phyloP scores from a whole-genome alignment of 169 alveolate species.

The Eimeria acervulina region DNA sequence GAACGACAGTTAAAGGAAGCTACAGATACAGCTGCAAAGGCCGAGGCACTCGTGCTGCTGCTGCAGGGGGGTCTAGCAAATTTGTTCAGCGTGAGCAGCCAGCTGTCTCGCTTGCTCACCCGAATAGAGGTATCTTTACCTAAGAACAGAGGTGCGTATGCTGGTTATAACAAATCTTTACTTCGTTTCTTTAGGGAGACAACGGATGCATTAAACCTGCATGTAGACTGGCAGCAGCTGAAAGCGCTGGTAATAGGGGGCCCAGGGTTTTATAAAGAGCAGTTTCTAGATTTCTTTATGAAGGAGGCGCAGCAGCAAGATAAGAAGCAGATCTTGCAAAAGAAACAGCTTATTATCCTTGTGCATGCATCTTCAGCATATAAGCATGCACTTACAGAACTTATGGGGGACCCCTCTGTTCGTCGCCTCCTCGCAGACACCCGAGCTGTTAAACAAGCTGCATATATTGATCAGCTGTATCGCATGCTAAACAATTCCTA shows the following conservation, averaged over 20 bases:
- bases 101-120: conserved; percentile 8
- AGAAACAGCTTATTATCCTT: neutral
- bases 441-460: conserved; percentile 56
- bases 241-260: conserved; percentile 69
- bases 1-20: conserved; percentile 16
- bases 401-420: conserved; percentile 33
- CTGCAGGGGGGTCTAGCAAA: conserved; percentile 36
- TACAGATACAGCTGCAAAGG: neutral
- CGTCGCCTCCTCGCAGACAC: conserved; percentile 37
- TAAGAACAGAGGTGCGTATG: neutral
- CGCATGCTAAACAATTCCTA: conserved; percentile 55
- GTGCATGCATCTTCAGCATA: conserved; percentile 23
- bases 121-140: neutral
- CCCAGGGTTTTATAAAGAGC: conserved; percentile 67
- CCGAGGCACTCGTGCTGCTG: conserved; percentile 61
- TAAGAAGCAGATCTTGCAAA: neutral
- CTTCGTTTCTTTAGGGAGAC: conserved; percentile 41
- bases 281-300: neutral
- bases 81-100: conserved; percentile 18
- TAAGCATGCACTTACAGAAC: conserved; percentile 63
- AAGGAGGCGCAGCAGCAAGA: conserved; percentile 52
- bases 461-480: conserved; percentile 61
- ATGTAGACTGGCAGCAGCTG: conserved; percentile 50
- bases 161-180: neutral
- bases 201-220: neutral